These are phyloP conservation scores for Phytophthora hibernalis DNA, from an alignment of 352 stramenopile species.

Conservation along the genomic window DNA sequence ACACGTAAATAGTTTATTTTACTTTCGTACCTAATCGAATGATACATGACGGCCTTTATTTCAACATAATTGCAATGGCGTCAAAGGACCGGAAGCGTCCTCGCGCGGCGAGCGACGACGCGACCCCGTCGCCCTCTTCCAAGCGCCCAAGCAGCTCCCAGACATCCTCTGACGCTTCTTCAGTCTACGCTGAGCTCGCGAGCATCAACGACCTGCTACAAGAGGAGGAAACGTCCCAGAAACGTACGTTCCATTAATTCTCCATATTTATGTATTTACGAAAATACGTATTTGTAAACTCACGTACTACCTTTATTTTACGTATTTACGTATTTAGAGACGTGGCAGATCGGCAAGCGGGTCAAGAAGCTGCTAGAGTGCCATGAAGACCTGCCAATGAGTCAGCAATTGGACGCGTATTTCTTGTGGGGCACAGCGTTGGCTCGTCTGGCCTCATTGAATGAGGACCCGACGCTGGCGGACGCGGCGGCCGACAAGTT, in stretches of 20 bases:
- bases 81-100: constrained; percentile 18
- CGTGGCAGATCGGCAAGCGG: constrained; percentile 87
- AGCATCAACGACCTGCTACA: constrained; percentile 69
- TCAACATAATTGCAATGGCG: constrained; percentile 20
- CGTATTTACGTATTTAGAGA: constrained; percentile 49
- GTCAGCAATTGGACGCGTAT: constrained; percentile 74
- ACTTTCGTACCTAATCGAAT: neutral
- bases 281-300: constrained; percentile 2
- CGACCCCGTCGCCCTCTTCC: neutral
- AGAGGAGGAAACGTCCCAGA: constrained; percentile 69
- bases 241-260: constrained; percentile 37
- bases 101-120: constrained; percentile 8
- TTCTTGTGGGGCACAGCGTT: constrained; percentile 86
- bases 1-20: too few relatives aligned
- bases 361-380: constrained; percentile 82
- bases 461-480: constrained; percentile 78
- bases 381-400: constrained; percentile 53
- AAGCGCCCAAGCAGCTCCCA: neutral
- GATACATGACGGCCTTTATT: neutral
- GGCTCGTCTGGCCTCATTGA: constrained; percentile 72
- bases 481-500: constrained; percentile 85
- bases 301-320: constrained; percentile 22
- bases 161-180: neutral
- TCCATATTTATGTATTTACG: constrained; percentile 4
- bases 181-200: constrained; percentile 45